These are phyloP conservation scores for Urochloa ruziziensis DNA, from an alignment of 176 grass and related monocot species.

Conservation along the genomic window DNA sequence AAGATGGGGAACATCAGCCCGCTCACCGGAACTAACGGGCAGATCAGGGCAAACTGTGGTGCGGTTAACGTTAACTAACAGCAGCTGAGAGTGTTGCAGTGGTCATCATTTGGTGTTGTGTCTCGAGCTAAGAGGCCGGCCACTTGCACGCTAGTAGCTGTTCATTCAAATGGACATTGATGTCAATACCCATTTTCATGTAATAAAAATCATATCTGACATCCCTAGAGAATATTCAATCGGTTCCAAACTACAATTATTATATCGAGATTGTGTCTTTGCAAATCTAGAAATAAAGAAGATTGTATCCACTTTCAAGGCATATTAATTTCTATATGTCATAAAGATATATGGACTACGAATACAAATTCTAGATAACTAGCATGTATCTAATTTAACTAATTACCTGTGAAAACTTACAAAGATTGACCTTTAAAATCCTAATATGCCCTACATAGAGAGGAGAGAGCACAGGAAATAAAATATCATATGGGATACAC, in stretches of 20 bases:
- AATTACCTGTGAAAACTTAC: too few species aligned
- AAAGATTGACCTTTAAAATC: too few species aligned
- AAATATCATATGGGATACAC: too few species aligned
- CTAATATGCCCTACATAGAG: too few species aligned
- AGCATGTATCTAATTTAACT: too few species aligned
- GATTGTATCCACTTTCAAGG: too few species aligned
- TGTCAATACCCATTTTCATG: neutral
- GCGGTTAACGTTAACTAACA: conserved; percentile 27
- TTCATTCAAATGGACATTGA: neutral
- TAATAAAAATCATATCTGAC: neutral
- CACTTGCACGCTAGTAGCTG: neutral
- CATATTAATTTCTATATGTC: too few species aligned
- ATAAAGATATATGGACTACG: too few species aligned
- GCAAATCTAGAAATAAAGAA: too few species aligned
- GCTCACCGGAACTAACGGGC: conserved; percentile 26
- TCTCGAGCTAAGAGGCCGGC: neutral
- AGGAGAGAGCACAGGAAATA: too few species aligned
- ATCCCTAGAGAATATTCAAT: neutral
- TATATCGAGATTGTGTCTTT: too few species aligned
- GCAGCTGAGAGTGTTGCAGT: neutral
- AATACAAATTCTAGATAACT: too few species aligned
- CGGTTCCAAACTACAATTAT: neutral
- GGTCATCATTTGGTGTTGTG: neutral
- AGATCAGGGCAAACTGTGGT: conserved; percentile 42
- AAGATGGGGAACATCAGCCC: conserved; percentile 33